A percentile compares a stretch with the other conserved stretches of the same genome.
Conservation (phyloP, 1,139 yeast species). For the Kodamaea sp. region DNA sequence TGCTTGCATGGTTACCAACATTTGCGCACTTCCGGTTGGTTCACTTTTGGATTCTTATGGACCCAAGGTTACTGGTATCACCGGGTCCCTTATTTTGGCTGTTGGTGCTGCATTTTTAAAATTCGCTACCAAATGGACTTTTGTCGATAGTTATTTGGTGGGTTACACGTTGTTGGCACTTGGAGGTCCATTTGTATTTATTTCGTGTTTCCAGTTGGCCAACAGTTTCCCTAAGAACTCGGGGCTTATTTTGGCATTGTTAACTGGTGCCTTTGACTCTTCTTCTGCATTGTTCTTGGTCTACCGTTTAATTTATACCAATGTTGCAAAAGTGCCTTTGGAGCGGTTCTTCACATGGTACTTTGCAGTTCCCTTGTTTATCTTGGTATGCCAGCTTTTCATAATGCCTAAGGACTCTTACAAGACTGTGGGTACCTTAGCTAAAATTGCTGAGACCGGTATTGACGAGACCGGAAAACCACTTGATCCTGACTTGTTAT, state of each 20-base stretch:
- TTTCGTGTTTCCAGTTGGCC: slow-evolving; percentile 77
- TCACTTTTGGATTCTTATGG: slow-evolving; percentile 75
- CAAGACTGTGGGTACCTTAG: slow-evolving; percentile 67
- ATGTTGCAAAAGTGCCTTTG: slow-evolving; percentile 33
- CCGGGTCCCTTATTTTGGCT: slow-evolving; percentile 63
- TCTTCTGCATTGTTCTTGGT: slow-evolving; percentile 71
- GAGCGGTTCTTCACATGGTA: slow-evolving; percentile 64
- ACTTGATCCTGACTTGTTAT: slow-evolving; percentile 38
- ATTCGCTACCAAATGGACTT: slow-evolving; percentile 26
- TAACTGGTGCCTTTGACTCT: slow-evolving; percentile 80
- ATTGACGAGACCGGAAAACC: slow-evolving; percentile 64
- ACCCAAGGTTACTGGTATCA: slow-evolving; percentile 74
- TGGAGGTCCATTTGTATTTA: slow-evolving; percentile 83
- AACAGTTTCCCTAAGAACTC: slow-evolving; percentile 71
- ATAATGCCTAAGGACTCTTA: slow-evolving; percentile 81
- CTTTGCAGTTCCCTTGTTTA: slow-evolving; percentile 71
- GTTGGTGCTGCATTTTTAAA: slow-evolving; percentile 54
- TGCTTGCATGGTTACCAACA: slow-evolving; percentile 87
- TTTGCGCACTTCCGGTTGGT: slow-evolving; percentile 81
- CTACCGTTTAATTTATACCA: slow-evolving; percentile 65
- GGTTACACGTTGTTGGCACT: slow-evolving; percentile 72
- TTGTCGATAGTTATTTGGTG: slow-evolving; percentile 57
- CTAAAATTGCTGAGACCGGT: slow-evolving; percentile 69
- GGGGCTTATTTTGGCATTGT: slow-evolving; percentile 67
- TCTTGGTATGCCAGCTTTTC: slow-evolving; percentile 66